Evolutionary conservation across 2,329 filamentous ascomycete genomes (phyloP).

Genomic region (Cyclaneusma minus): DNA sequence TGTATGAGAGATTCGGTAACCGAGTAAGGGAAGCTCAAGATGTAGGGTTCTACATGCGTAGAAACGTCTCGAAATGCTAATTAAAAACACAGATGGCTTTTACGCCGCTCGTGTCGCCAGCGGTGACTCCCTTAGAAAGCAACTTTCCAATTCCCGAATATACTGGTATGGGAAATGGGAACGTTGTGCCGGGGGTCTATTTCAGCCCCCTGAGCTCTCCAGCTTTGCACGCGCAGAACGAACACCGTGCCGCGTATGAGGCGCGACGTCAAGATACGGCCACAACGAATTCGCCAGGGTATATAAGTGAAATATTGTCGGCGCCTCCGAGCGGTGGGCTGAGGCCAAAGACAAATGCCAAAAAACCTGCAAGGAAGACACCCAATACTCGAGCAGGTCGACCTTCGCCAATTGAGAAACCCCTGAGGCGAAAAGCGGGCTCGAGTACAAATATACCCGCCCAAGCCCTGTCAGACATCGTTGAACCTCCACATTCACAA

Average conservation of each 20-base stretch:
- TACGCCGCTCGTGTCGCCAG: conserved; percentile 71
- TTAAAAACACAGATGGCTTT: conserved; percentile 45
- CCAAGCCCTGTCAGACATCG: conserved; percentile 22
- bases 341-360: background rate
- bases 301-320: conserved; percentile 16
- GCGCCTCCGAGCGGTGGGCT: conserved; percentile 9
- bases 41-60: conserved; percentile 23
- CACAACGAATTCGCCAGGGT: conserved; percentile 16
- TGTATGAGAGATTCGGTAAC: conserved; percentile 45
- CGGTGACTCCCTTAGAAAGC: conserved; percentile 63
- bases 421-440: conserved; percentile 26
- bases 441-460: conserved; percentile 23
- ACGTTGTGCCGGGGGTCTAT: conserved; percentile 53
- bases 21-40: conserved; percentile 56
- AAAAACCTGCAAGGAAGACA: conserved; percentile 9
- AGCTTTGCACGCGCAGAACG: conserved; percentile 58
- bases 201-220: conserved; percentile 76
- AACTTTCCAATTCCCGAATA: conserved; percentile 40
- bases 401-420: conserved; percentile 24
- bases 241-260: conserved; percentile 24
- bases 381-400: conserved; percentile 15
- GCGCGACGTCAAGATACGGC: conserved; percentile 21
- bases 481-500: conserved; percentile 17
- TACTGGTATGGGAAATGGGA: conserved; percentile 37
- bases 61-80: conserved; percentile 3